These are phyloP conservation scores for Tritrichomonas foetus DNA, from an alignment of 208 protist genomes.

Conservation along the genomic window DNA sequence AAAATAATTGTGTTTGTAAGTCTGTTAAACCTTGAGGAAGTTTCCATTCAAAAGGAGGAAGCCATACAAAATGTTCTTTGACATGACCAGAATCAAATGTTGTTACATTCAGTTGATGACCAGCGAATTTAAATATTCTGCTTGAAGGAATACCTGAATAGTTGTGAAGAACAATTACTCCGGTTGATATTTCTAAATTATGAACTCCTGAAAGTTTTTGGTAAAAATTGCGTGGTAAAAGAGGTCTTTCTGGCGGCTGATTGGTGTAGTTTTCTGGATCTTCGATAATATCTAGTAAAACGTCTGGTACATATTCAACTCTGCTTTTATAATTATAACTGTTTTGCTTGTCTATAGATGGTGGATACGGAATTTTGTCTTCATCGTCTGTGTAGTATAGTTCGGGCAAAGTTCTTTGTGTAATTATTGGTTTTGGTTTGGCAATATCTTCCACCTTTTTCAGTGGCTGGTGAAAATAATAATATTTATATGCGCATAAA, in stretches of 20 bases:
- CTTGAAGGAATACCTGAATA: neutral
- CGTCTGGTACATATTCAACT: too few species aligned
- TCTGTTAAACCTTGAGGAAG: neutral
- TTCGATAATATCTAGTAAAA: too few species aligned
- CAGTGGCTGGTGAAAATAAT: too few species aligned
- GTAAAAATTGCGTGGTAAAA: neutral
- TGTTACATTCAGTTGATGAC: neutral
- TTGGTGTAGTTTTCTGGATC: neutral
- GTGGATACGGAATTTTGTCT: too few species aligned
- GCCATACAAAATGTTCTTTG: neutral
- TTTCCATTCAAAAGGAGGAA: neutral
- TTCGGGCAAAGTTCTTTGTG: too few species aligned
- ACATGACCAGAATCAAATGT: constrained; percentile 21
- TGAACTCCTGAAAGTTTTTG: neutral
- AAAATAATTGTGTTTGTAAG: neutral
- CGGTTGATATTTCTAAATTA: neutral
- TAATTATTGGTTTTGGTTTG: too few species aligned
- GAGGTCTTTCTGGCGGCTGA: neutral
- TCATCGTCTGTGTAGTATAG: too few species aligned
- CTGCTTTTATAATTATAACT: too few species aligned
- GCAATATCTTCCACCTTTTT: too few species aligned
- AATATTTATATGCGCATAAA: too few species aligned
- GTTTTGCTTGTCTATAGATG: too few species aligned
- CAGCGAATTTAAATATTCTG: neutral
- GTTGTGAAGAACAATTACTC: neutral